Evolutionary conservation across 257 asterid species (phyloP), one percentile per base, ranked within the genome.

Genomic region (Solanum rostratum): DNA sequence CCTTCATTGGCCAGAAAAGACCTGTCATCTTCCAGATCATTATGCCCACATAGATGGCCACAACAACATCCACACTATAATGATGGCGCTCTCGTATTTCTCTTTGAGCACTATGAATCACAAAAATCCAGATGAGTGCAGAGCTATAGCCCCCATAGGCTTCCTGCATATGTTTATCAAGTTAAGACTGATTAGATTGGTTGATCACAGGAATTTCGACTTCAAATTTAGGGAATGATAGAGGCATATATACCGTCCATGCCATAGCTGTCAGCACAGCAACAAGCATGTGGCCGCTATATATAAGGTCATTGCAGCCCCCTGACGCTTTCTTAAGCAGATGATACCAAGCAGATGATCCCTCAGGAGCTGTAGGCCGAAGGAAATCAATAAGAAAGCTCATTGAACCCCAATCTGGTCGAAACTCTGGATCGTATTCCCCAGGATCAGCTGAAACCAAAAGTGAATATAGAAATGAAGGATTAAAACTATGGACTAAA

Each of bases 251-350:
- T 96, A 96, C 99, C 91, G 96, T 97, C 99, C 99, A 97, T 2
- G 99, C 99, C 99, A 97, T 95, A 49, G 99, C 98, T 33, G 99
- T 97, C 85, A 97, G 90, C 81, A 92, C 98, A 11, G 99, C 95
- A 79, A 97, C 98, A 80, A 95, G 98, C 98, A 97, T 94, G 88
- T 97, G 99, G 69, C 99, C 99, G 49, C 99, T 97, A 89, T 94
- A 97, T 46, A 97, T 85, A 57, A 97, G 94, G 90, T 97, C 99
- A 81, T 97, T 97, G 92, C 99, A 97, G 70, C 99, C 99, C 8
- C 99, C 99, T 7, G 94, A 90, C 16, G 98, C 99, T 88, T 86
- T 95, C 86, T 95, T 97, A 76, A 95, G 91, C 87, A 97, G 94
- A 88, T 89, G 85, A 87, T 91, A 93, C 99, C 99, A 97, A 1